phyloP scores from a whole-genome alignment of 139 green algal species.

The Auxenochlorella pyrenoidosa region DNA sequence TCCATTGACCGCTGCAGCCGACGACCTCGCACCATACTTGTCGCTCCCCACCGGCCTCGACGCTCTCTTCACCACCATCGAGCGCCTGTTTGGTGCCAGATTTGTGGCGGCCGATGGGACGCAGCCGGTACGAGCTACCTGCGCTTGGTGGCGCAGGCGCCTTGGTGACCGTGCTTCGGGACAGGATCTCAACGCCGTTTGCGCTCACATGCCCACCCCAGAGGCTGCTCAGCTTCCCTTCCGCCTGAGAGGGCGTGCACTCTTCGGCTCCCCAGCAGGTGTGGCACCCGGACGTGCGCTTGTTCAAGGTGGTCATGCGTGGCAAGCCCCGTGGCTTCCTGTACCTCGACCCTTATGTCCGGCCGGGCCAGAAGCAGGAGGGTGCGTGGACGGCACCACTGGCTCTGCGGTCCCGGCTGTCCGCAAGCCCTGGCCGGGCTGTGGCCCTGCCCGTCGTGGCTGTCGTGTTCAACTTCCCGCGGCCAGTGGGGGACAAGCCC shows the following conservation, averaged over 20 bases:
- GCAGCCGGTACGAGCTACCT: not conserved
- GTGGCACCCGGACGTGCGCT: not conserved
- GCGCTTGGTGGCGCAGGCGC: no score
- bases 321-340: not conserved
- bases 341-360: not conserved
- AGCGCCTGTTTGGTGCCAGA: not conserved
- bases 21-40: not conserved
- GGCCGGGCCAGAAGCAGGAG: not conserved
- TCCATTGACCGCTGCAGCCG: not conserved
- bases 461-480: not conserved
- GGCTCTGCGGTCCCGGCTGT: not conserved
- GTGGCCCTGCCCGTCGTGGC: not conserved
- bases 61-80: not conserved
- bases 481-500: not conserved
- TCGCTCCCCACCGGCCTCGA: not conserved
- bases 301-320: not conserved
- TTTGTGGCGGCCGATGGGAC: not conserved
- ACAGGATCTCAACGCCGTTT: no score
- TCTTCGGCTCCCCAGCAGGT: not conserved
- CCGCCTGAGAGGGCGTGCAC: no score
- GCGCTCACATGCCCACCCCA: no score
- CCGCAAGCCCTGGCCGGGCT: no score
- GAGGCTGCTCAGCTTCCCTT: no score
- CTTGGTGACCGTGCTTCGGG: no score
- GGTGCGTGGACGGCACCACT: not conserved